Conservation (phyloP, 2,329 filamentous ascomycete genomes). For the Aureobasidium sp. region DNA sequence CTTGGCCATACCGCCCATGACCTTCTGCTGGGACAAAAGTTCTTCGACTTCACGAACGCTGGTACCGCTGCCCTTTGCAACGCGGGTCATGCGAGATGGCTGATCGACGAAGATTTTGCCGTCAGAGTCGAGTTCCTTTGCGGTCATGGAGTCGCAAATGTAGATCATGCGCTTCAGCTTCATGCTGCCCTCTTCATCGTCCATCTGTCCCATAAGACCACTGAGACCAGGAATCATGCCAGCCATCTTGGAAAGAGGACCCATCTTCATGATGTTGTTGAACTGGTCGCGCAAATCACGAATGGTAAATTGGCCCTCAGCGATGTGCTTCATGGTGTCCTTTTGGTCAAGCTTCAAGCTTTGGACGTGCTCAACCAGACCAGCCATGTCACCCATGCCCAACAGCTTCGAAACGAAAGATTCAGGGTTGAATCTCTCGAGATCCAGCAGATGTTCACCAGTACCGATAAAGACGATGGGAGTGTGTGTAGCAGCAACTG, state of each 20-base stretch:
- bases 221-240: conserved; percentile 97
- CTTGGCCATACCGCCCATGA: conserved; percentile 97
- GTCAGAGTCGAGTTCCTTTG: conserved; percentile 89
- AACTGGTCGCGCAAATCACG: conserved; percentile 92
- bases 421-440: conserved; percentile 87
- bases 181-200: conserved; percentile 88
- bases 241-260: conserved; percentile 91
- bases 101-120: conserved; percentile 92
- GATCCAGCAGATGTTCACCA: conserved; percentile 91
- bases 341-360: conserved; percentile 93
- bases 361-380: conserved; percentile 93
- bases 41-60: conserved; percentile 92
- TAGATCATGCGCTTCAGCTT: conserved; percentile 98
- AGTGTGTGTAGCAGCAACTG: conserved; percentile 90
- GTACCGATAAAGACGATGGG: conserved; percentile 98
- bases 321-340: conserved; percentile 98
- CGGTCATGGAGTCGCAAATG: conserved; percentile 97
- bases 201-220: conserved; percentile 90
- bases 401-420: conserved; percentile 90
- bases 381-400: conserved; percentile 95
- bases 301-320: conserved; percentile 91
- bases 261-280: conserved; percentile 99
- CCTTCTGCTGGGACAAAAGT: conserved; percentile 90
- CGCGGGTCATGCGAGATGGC: conserved; percentile 83
- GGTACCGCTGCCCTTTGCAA: conserved; percentile 85